Evolutionary conservation across 2,329 filamentous ascomycete genomes (phyloP).

Genomic region (Dactylonectria estremocensis): DNA sequence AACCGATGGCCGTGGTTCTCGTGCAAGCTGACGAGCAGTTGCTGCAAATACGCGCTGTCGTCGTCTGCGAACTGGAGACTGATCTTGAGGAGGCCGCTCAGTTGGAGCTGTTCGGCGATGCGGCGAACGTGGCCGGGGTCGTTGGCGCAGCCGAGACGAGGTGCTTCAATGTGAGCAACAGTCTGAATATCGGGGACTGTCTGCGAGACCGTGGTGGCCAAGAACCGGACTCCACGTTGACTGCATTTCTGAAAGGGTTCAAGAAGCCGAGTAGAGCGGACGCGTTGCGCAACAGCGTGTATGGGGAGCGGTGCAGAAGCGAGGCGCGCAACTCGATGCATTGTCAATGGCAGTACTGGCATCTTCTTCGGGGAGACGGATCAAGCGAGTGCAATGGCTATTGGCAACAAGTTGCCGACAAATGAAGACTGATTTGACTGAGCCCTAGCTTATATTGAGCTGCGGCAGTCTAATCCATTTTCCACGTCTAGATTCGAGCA

Average conservation of each 20-base stretch:
- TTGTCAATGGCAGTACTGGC: neutral
- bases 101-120: slow-evolving; percentile 36
- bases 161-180: slow-evolving; percentile 34
- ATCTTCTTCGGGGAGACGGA: neutral
- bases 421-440: too few relatives aligned
- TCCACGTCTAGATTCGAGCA: too few relatives aligned
- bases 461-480: too few relatives aligned
- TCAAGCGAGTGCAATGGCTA: neutral
- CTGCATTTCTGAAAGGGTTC: neutral
- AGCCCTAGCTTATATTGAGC: too few relatives aligned
- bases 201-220: slow-evolving; percentile 20
- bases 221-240: neutral
- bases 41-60: slow-evolving; percentile 53
- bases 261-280: neutral
- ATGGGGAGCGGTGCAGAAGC: neutral
- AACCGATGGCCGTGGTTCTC: slow-evolving; percentile 53
- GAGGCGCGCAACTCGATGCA: slow-evolving; percentile 16
- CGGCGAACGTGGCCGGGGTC: slow-evolving; percentile 34
- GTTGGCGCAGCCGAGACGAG: slow-evolving; percentile 31
- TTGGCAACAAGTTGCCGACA: too few relatives aligned
- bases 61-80: slow-evolving; percentile 52
- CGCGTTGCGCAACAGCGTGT: neutral
- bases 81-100: slow-evolving; percentile 55
- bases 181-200: too few relatives aligned
- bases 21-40: slow-evolving; percentile 53